Evolutionary conservation across 2,329 filamentous ascomycete genomes (phyloP).

Genomic region (Aspergillus calidoustus): DNA sequence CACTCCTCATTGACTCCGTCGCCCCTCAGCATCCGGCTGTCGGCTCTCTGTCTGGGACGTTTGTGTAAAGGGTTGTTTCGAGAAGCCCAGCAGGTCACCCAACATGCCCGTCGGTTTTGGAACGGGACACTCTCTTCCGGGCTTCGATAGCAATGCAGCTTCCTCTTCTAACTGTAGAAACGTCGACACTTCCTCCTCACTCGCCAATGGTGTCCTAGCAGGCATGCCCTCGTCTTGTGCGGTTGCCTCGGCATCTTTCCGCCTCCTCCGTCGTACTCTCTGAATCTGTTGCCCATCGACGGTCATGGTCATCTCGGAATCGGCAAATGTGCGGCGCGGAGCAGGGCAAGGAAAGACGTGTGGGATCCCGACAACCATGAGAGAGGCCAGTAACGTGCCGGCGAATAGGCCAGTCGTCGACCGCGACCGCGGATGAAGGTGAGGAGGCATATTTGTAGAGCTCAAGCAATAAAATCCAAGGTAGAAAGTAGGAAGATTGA

Average conservation of each 20-base stretch:
- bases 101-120: constrained; percentile 84
- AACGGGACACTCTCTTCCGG: constrained; percentile 80
- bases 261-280: constrained; percentile 42
- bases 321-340: constrained; percentile 74
- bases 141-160: constrained; percentile 45
- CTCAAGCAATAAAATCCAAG: background rate
- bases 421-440: constrained; percentile 90
- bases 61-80: constrained; percentile 38
- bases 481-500: constrained; percentile 2
- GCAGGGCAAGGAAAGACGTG: constrained; percentile 92
- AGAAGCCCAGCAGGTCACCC: constrained; percentile 75
- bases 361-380: constrained; percentile 88
- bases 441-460: constrained; percentile 68
- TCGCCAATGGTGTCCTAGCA: constrained; percentile 23
- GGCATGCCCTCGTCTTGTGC: constrained; percentile 22
- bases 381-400: constrained; percentile 85
- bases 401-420: constrained; percentile 95
- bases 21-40: constrained; percentile 8
- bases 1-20: background rate
- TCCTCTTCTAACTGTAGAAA: constrained; percentile 49
- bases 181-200: constrained; percentile 50
- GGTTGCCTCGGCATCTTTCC: constrained; percentile 34
- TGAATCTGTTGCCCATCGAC: constrained; percentile 50
- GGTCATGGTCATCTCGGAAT: constrained; percentile 58
- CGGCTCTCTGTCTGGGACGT: constrained; percentile 21